These are phyloP conservation scores for Malbranchea cinnamomea DNA, from an alignment of 2,329 filamentous ascomycete genomes.

Conservation along the genomic window DNA sequence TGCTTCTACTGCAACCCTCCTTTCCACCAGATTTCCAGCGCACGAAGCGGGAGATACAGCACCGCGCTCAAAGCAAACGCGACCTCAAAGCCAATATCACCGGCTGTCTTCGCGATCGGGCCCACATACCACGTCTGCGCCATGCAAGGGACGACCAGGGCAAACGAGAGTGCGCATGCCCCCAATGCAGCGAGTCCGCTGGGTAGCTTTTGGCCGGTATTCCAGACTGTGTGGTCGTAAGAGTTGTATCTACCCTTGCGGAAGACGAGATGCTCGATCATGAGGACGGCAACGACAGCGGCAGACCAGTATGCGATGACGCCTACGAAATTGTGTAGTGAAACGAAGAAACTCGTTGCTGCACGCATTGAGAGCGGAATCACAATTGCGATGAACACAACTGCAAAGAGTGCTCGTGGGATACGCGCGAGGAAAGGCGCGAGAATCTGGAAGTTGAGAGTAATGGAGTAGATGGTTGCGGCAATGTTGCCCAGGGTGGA, in stretches of 20 bases:
- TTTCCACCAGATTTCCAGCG: conserved; percentile 9
- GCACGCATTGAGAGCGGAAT: conserved; percentile 48
- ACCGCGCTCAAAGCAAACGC: conserved; percentile 9
- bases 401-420: conserved; percentile 46
- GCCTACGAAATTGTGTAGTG: conserved; percentile 27
- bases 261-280: conserved; percentile 47
- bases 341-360: conserved; percentile 44
- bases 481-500: conserved; percentile 45
- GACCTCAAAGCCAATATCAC: conserved; percentile 43
- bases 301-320: conserved; percentile 40
- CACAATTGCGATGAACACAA: conserved; percentile 47
- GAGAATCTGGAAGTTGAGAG: conserved; percentile 54
- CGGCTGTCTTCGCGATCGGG: conserved; percentile 43
- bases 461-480: conserved; percentile 47
- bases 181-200: conserved; percentile 46
- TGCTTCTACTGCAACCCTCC: too few species aligned
- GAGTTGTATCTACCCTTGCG: conserved; percentile 29
- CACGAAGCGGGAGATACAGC: conserved; percentile 9
- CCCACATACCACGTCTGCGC: conserved; percentile 56
- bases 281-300: conserved; percentile 45
- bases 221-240: conserved; percentile 49
- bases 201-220: conserved; percentile 43
- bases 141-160: conserved; percentile 45
- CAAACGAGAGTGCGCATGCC: conserved; percentile 49
- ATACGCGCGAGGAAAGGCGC: conserved; percentile 42